phyloP scores from a whole-genome alignment of 495 filamentous ascomycete species.

The Cairneyella variabilis region DNA sequence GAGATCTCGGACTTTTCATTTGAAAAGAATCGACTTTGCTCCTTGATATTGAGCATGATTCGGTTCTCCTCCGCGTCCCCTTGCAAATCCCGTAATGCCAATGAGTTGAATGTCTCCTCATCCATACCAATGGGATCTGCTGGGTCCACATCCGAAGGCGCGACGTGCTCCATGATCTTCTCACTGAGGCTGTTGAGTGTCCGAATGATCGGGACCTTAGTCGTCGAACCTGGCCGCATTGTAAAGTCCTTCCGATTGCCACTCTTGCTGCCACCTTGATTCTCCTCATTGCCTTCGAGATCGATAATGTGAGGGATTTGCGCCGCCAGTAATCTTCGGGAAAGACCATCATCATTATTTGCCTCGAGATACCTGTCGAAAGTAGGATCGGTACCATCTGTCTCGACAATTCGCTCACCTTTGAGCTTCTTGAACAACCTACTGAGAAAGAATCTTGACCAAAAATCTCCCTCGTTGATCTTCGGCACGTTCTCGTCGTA shows the following conservation, averaged over 20 bases:
- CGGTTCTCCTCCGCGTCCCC: constrained; percentile 67
- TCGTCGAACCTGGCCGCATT: constrained; percentile 67
- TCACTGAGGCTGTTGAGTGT: constrained; percentile 83
- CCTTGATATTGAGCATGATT: constrained; percentile 81
- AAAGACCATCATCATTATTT: constrained; percentile 53
- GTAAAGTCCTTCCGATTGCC: constrained; percentile 84
- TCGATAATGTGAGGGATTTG: constrained; percentile 87
- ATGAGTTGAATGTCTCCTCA: constrained; percentile 67
- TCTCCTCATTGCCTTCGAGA: constrained; percentile 88
- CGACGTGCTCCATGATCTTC: constrained; percentile 84
- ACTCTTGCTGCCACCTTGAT: constrained; percentile 59
- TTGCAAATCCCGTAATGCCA: constrained; percentile 79
- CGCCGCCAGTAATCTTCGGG: constrained; percentile 46
- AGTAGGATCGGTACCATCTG: constrained; percentile 65
- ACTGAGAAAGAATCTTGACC: constrained; percentile 88
- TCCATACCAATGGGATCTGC: constrained; percentile 60
- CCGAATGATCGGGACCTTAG: constrained; percentile 75
- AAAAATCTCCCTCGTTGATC: constrained; percentile 75
- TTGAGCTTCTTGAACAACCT: constrained; percentile 86
- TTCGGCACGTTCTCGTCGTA: constrained; percentile 94
- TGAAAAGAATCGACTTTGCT: constrained; percentile 77
- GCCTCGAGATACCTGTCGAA: constrained; percentile 80
- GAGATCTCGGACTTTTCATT: constrained; percentile 49
- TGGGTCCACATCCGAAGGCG: constrained; percentile 67
- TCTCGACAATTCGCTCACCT: constrained; percentile 75